Evolutionary conservation across 1,284 basidiomycete genomes (phyloP), one percentile per base, ranked within the genome.

Genomic region (Puccinia polysora): DNA sequence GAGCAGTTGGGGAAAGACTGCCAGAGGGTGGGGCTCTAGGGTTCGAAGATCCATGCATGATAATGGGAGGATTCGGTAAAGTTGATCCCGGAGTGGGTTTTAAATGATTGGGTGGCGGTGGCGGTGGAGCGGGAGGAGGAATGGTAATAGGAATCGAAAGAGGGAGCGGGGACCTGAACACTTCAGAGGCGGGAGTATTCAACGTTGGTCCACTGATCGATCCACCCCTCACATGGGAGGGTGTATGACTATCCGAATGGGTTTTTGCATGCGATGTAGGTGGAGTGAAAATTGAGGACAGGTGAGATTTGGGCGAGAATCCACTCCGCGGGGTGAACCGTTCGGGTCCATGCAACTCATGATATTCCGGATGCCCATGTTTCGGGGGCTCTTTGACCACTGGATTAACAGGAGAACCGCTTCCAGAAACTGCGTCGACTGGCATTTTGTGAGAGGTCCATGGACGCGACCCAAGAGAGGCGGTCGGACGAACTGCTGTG

Each of bases 101-200:
- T n/a, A 45, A 20, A 18, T 58, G 67, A 43, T 43, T 58, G 5
- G 67, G 67, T 23, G 67, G 67, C 30, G 67, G 67, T 30, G 67
- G 67, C 10, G 67, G 67, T 55, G 67, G 67, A 18, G 67, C 67
- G 2, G 67, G 67, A 18, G 67, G 67, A 7, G 67, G 67, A 15
- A 69, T 69, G 40, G 67, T 69, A 32, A 69, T 69, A 8, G 67
- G 67, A 23, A 69, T 52, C n/a, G 67, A 69, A 30, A 60, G 53
- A 18, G 67, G 67, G 50, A 69, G 67, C 4, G 67, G 67, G 4
- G 67, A 69, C 43, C 34, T 58, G 45, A 69, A 69, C 12, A 69
- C 67, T 25, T 69, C 67, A 56, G 67, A 69, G 20, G 56, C 67
- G 23, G 67, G 67, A 23, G 67, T 69, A 45, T 69, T 59, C 25